Evolutionary conservation across 1,139 yeast genomes (phyloP).

Genomic region (Scheffersomyces titani): DNA sequence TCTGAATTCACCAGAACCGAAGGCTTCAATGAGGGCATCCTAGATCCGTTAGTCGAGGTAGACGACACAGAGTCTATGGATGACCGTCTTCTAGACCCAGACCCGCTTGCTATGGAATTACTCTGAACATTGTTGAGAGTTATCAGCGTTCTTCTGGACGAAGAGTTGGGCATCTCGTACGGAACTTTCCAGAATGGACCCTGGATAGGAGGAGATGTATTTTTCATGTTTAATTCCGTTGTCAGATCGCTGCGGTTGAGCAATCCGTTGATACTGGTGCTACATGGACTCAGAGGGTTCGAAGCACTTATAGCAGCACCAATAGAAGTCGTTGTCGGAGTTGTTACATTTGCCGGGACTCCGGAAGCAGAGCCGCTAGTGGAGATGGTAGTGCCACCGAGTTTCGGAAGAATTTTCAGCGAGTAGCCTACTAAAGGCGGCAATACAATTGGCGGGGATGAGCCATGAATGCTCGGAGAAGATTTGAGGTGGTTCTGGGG

Average conservation of each 20-base stretch:
- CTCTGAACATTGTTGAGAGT: conserved; percentile 3
- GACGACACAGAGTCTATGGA: conserved; percentile 40
- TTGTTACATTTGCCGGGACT: background rate
- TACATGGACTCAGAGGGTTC: background rate
- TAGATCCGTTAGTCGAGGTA: conserved; percentile 33
- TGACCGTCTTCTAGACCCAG: conserved; percentile 25
- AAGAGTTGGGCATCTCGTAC: conserved; percentile 45
- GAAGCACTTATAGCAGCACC: background rate
- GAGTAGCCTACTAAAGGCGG: conserved; percentile 24
- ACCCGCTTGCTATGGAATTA: background rate
- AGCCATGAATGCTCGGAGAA: conserved; percentile 2
- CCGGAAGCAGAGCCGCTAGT: background rate
- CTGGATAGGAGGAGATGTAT: conserved; percentile 37
- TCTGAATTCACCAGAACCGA: conserved; percentile 23
- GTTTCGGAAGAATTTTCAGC: conserved; percentile 8
- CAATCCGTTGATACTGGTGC: background rate
- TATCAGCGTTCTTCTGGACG: conserved; percentile 10
- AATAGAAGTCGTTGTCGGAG: conserved; percentile 1
- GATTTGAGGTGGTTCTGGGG: conserved; percentile 11
- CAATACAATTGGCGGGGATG: conserved; percentile 24
- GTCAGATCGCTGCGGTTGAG: background rate
- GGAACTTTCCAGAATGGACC: conserved; percentile 57
- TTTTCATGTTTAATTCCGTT: conserved; percentile 12
- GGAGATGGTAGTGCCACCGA: background rate
- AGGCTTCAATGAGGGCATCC: conserved; percentile 32